Evolutionary conservation across 495 filamentous ascomycete genomes (phyloP), one percentile per base, ranked within the genome.

Genomic region (Talaromyces nanjingensis): DNA sequence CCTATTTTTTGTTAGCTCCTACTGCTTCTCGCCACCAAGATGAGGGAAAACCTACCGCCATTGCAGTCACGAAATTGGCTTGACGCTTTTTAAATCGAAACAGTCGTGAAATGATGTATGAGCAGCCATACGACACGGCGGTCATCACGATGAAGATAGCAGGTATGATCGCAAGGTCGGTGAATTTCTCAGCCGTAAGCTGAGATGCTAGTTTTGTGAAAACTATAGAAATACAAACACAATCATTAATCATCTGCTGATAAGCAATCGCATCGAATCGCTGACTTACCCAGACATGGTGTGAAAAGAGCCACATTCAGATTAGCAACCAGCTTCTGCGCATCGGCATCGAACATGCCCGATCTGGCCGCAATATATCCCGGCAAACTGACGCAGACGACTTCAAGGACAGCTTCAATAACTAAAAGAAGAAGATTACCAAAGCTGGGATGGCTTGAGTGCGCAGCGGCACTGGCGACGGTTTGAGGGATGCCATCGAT

Each of bases 131-230:
- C 14, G 92, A 96, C 27, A 98, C 86, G 1, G 86, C 61, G 0
- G 91, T 96, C 75, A 96, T 93, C 12, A 93, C 83, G 60, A 91
- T 72, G 74, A 98, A 98, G 70, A 98, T 97, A 59, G 93, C 75
- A 18, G 94, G 94, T 60, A 98, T 98, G 64, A 98, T 87, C 62
- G 89, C 92, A 59, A 98, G 81, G 63, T 98, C 94, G 63, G 84
- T 79, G 57, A 98, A 83, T 73, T 96, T 96, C 67, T 92, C 88
- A 54, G 92, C 88, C 29, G 88, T 96, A 60, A 98, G 82, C 76
- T 98, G 94, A 6, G 90, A 93, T n/a, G 93, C 94, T 24, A 98
- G 82, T 76, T 98, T 98, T 29, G 90, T 96, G 79, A 98, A 98
- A 72, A 98, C 92, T 97, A 66, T 16, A 1, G 24, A 29, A 2